Evolutionary conservation across 805 yeast genomes (phyloP).

Genomic region (Lipomyces yamadae): DNA sequence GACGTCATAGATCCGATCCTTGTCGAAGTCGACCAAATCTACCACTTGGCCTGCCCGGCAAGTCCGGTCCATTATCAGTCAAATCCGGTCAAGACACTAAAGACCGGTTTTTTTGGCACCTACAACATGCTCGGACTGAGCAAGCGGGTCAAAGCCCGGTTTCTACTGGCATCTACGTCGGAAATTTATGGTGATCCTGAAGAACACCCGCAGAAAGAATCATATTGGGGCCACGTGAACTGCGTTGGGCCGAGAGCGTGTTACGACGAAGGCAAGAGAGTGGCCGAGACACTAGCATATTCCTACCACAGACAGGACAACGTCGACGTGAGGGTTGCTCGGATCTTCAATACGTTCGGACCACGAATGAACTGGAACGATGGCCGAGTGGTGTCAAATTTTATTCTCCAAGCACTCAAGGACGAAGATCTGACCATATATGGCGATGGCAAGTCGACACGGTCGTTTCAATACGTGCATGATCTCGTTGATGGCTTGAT

Average conservation of each 20-base stretch:
- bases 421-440: constrained; percentile 40
- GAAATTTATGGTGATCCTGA: constrained; percentile 43
- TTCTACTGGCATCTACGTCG: constrained; percentile 41
- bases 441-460: constrained; percentile 40
- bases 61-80: constrained; percentile 43
- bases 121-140: constrained; percentile 43
- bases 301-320: constrained; percentile 40
- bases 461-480: constrained; percentile 41
- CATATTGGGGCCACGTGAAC: constrained; percentile 42
- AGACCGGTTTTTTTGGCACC: constrained; percentile 42
- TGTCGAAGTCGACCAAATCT: constrained; percentile 42
- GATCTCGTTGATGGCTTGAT: constrained; percentile 42
- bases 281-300: constrained; percentile 42
- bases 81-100: constrained; percentile 42
- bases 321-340: constrained; percentile 41
- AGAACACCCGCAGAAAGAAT: constrained; percentile 41
- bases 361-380: constrained; percentile 44
- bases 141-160: constrained; percentile 42
- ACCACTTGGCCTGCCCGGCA: constrained; percentile 43
- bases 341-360: constrained; percentile 42
- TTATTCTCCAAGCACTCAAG: constrained; percentile 41
- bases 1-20: constrained; percentile 42
- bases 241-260: constrained; percentile 42
- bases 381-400: constrained; percentile 42
- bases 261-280: constrained; percentile 43